Base-by-base conservation (phyloP, 306 rosid genomes). In the Cucurbita maxima region DNA sequence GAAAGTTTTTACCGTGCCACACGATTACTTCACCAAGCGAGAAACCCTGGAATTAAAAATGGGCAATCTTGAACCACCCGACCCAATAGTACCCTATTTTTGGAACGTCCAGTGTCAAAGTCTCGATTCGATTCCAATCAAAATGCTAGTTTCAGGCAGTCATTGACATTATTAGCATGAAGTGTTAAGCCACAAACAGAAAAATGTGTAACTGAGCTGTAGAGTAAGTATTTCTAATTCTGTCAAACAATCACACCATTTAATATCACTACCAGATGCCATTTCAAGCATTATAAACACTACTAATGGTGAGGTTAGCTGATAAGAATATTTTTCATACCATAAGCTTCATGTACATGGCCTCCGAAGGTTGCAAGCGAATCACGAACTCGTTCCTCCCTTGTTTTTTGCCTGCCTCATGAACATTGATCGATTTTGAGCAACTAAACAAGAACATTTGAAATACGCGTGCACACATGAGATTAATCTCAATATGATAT, bases 351-450 rank as follows among this genome's bases (percentile, higher is more conserved):
- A 75, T 50, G 78, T 75, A 75, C 5, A 75, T 75, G 58, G 78
- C 73, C 70, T 75, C 78, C 5, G 73, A 63, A 34, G 78, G 78
- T 63, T 75, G 78, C 38, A 75, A 58, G 36, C 78, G 78, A 47
- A 75, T 75, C 40, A 75, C 78, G 38, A 75, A 36, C 62, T 75
- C 78, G 6, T 75, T 75, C 73, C 78, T 75, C 73, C 97, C 99
- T 78, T 91, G 99, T 72, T 81, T 91, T 72, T 89, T 78, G 77
- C 99, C 99, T 91, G 59, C 79, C 82, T 43, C 81, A 58, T n/a
- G 45, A 81, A 58, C 81, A 50, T n/a, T 10, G 10, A 55, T 54
- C 54, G 58, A 67, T 58, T 74, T 67, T 15, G 30, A 53, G 57
- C 12, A 52, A 20, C 73, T 12, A 13, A 30, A 36, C 22, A 22